Base-by-base conservation (phyloP, 768 basidiomycete genomes). In the Fomitopsis pulvina region DNA sequence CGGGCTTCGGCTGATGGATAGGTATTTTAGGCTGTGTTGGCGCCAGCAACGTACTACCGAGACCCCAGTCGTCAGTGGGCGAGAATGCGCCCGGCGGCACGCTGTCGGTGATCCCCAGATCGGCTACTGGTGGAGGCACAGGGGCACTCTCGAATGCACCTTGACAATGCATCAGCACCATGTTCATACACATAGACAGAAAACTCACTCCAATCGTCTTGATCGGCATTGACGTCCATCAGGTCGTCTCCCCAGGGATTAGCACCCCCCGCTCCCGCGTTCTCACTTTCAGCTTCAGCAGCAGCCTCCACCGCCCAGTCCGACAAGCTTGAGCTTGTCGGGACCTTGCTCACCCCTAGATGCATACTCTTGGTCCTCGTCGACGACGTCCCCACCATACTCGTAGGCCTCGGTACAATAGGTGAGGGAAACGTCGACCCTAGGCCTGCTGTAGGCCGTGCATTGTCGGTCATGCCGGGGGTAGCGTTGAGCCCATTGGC, bases 161-260 rank as follows among this genome's bases (percentile, higher is more conserved):
- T 68, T 27, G 3, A 30, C 3, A 12, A 26, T 2, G 25, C 12
- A 9, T 25, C 30, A 22, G n/a, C n/a, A n/a, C 25, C n/a, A 3
- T 4, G 21, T 24, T 47, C 20, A 42, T 10, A n/a, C n/a, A n/a
- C n/a, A 22, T 22, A 42, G 9, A 12, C 21, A 46, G 44, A 41
- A 48, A 28, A 74, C 85, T 62, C 63, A 89, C 94, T 87, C 94
- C 94, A 99, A 62, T 97, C 95, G 59, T 85, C 94, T 22, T 83
- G 79, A 58, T 98, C 94, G 0, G 89, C 92, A 60, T 92, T 85
- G 3, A 97, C 83, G 61, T 99, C 93, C 64, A 97, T 95, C 50
- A 97, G 65, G 65, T 97, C 89, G 7, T 67, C 73, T 1, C 82
- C 87, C 89, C 88, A 91, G 0, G 77, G 77, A 60, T 77, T 76